Conservation (phyloP, 23 red algal species). For the Gracilaria caudata region DNA sequence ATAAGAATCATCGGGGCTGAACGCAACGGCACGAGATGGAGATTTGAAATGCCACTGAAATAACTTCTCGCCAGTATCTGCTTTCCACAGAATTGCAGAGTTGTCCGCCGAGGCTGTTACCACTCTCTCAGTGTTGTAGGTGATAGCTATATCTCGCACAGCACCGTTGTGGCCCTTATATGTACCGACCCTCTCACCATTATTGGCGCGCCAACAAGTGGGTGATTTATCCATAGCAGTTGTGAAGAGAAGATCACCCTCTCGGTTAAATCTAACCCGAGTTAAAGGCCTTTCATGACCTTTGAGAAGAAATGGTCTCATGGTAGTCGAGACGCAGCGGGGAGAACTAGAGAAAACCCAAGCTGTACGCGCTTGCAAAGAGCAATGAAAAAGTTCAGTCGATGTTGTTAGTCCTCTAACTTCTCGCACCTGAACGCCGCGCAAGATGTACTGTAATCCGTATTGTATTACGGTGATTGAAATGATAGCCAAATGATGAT, state of each 20-base stretch:
- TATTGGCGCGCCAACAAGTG: conserved; percentile 84
- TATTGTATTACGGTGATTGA: too few relatives aligned
- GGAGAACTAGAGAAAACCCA: not conserved
- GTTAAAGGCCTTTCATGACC: conserved; percentile 98
- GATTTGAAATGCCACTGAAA: conserved; percentile 79
- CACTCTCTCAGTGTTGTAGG: conserved; percentile 78
- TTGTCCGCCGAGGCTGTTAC: conserved; percentile 96
- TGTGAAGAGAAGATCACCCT: conserved; percentile 97
- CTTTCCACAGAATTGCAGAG: conserved; percentile 85
- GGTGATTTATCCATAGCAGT: conserved; percentile 95
- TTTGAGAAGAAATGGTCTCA: conserved; percentile 94
- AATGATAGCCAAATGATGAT: too few relatives aligned
- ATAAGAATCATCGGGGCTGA: conserved; percentile 70
- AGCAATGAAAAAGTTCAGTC: not conserved
- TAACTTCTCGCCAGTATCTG: conserved; percentile 77
- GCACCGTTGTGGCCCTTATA: conserved; percentile 97
- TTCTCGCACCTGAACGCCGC: too few relatives aligned
- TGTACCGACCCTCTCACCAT: conserved; percentile 95
- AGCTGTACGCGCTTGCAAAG: not conserved
- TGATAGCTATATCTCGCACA: conserved; percentile 87
- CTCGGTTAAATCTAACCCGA: conserved; percentile 92
- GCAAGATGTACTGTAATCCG: too few relatives aligned
- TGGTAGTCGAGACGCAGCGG: not conserved
- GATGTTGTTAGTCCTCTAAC: too few relatives aligned
- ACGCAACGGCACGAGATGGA: conserved; percentile 78